phyloP scores from a whole-genome alignment of 2,329 filamentous ascomycete genomes.

The Microsporum audouinii region DNA sequence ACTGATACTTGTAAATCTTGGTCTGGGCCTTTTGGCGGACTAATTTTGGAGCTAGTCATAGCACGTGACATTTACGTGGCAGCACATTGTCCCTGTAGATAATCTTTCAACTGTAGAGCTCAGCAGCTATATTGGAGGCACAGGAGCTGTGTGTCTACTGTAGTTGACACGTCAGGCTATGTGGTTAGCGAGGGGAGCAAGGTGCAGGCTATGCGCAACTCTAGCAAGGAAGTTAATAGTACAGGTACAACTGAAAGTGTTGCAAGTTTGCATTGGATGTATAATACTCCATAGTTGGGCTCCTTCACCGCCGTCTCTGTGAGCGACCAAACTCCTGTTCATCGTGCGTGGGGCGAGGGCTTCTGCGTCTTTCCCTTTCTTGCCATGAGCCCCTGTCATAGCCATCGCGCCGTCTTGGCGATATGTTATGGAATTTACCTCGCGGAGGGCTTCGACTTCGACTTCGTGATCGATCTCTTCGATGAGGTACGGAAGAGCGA shows the following conservation, averaged over 20 bases:
- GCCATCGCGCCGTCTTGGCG: conserved; percentile 23
- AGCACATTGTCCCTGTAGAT: background rate
- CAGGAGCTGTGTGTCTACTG: background rate
- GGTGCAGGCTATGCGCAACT: background rate
- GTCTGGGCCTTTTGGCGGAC: no score
- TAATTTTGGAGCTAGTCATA: no score
- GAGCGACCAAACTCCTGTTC: background rate
- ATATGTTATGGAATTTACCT: conserved; percentile 22
- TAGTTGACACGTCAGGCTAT: background rate
- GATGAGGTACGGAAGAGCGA: conserved; percentile 10
- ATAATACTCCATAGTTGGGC: background rate
- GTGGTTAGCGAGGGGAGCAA: background rate
- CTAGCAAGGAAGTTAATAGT: background rate
- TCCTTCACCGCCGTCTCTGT: background rate
- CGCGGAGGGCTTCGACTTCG: conserved; percentile 34
- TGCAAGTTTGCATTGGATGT: background rate
- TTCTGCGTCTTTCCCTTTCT: conserved; percentile 10
- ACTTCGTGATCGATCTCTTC: conserved; percentile 25
- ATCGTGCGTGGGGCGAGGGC: conserved; percentile 17
- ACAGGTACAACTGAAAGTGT: background rate
- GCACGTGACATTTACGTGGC: background rate
- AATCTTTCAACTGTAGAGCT: background rate
- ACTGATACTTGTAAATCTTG: no score
- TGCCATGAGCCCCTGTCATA: background rate
- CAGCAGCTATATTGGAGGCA: background rate